Evolutionary conservation across 352 stramenopile genomes (phyloP), one percentile per base, ranked within the genome.

Genomic region (Globisporangium spinosum): DNA sequence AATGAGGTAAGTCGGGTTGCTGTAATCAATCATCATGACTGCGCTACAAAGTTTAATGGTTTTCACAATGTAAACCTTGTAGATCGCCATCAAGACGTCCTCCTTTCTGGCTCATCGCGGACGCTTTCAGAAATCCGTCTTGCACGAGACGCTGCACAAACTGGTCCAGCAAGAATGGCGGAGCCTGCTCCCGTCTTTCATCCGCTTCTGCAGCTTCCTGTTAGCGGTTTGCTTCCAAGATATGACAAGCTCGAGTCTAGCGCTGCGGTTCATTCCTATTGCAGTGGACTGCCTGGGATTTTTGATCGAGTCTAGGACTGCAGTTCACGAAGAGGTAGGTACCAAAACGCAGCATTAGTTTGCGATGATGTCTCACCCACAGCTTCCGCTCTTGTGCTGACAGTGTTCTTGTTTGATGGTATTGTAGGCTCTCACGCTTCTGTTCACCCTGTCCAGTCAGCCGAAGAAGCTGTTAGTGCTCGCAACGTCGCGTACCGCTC

Each of bases 371-470:
- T 32, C 34, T 22, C 47, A 15, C 32, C 47, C 34, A 8, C 27
- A n/a, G 12, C 20, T 49, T 23, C 7, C 2, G 22, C 9, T 55
- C 43, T 67, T 7, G 43, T 62, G 25, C 9, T 35, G 22, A 45
- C 5, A 40, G 1, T 20, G 12, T 0, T 64, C 12, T 49, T 38
- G 13, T 12, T 9, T 65, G 20, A 5, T 13, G 22, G 8, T 27
- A 1, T 57, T 61, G 0, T 67, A 94, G 85, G 83, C 86, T 10
- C 71, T 94, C 22, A 82, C 80, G 10, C 72, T 92, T 15, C 65
- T 94, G 29, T 66, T 94, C 63, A 89, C 82, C 17, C 76, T 94
- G 58, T 78, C 75, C 6, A 92, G 86, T 45, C 84, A 90, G 12
- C 86, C 86, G 0, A 80, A 74, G 27, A 88, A 85, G 49, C 71